These are phyloP conservation scores for Yarrowia sp. DNA, from an alignment of 805 yeast species.

Conservation along the genomic window DNA sequence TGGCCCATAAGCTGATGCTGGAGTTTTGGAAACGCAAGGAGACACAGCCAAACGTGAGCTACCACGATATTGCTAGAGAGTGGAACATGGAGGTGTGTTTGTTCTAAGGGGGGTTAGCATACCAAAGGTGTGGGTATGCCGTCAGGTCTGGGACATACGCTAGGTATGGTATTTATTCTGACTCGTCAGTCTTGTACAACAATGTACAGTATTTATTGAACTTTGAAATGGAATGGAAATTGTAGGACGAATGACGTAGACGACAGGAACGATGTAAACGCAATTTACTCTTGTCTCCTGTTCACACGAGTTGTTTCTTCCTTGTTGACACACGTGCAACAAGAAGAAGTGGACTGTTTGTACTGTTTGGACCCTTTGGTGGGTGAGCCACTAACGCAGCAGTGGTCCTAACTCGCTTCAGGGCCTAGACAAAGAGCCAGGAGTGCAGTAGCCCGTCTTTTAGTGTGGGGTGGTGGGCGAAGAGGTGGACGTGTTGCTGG, in stretches of 20 bases:
- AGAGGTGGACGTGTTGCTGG: neutral
- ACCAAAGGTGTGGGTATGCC: too few species aligned
- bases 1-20: conserved; percentile 25
- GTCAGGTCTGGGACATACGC: too few species aligned
- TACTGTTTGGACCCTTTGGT: neutral
- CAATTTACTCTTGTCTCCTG: too few species aligned
- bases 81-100: conserved; percentile 38
- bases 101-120: conserved; percentile 4
- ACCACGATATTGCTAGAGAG: conserved; percentile 35
- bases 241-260: too few species aligned
- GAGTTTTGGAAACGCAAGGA: conserved; percentile 27
- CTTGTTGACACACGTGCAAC: neutral
- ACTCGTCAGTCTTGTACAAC: conserved; percentile 3
- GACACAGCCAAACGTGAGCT: conserved; percentile 5
- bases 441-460: conserved; percentile 6
- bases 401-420: neutral
- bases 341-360: too few species aligned
- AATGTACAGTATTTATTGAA: conserved; percentile 7
- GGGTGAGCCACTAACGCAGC: conserved; percentile 1
- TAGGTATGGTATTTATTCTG: conserved; percentile 3
- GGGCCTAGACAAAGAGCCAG: conserved; percentile 11
- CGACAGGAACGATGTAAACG: too few species aligned
- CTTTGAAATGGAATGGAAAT: too few species aligned
- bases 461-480: conserved; percentile 16
- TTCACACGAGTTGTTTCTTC: neutral